Evolutionary conservation across 1,284 basidiomycete genomes (phyloP), one percentile per base, ranked within the genome.

Genomic region (Polyporus tsugae): DNA sequence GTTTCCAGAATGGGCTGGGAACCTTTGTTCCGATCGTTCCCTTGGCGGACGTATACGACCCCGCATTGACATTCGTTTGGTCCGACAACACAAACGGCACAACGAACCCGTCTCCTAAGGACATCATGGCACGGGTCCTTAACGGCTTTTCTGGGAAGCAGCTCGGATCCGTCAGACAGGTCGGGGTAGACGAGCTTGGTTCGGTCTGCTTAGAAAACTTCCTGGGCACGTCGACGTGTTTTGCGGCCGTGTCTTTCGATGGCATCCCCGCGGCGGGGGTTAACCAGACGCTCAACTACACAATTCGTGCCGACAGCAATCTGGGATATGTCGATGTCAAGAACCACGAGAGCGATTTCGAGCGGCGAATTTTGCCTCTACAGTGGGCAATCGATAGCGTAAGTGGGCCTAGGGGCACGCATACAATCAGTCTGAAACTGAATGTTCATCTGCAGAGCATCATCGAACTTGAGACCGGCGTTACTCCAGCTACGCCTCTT

Each of bases 301-400:
- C 91, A 0, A 85, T 95, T 60, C 81, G 85, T n/a, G 88, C 87
- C 0, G 93, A 94, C 75, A 84, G 82, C 4, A 92, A 92, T 9
- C 80, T 94, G 29, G 79, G 80, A 33, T 84, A 86, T 66, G 86
- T 95, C 69, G 86, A 94, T 73, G 91, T 93, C 4, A 80, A 83
- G 42, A 82, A 83, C 38, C 90, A 93, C 75, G 84, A 78, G 1
- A 89, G 91, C 69, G 92, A 94, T 78, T 89, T 90, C 74, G 92
- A 94, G 77, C 80, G 80, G 63, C 82, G 90, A 61, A 82, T 92
- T 35, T 76, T 95, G 22, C 93, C 93, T 1, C 75, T 95, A 15
- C 93, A 95, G 73, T 91, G 92, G 85, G 91, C 92, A 6, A 81
- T 95, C 41, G 93, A 95, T 73, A 83, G 87, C 75, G 91, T 90